These are phyloP conservation scores for Lyophyllum atratum DNA, from an alignment of 768 basidiomycete species.

Conservation along the genomic window DNA sequence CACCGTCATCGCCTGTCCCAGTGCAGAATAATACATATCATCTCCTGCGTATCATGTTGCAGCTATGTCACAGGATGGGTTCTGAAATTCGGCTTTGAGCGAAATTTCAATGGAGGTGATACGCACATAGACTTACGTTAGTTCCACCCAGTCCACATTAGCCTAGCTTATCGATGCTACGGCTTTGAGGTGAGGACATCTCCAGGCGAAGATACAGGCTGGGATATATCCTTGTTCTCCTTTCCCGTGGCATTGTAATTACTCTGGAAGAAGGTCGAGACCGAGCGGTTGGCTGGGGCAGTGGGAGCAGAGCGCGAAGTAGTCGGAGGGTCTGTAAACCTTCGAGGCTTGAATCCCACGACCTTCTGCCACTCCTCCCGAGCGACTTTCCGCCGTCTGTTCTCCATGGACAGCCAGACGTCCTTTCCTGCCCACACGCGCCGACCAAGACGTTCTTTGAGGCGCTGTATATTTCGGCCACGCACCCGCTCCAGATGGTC, in stretches of 20 bases:
- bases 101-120: neutral
- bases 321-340: conserved; percentile 6
- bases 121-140: neutral
- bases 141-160: neutral
- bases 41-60: neutral
- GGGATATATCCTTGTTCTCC: neutral
- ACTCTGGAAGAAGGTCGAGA: conserved; percentile 13
- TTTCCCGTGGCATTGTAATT: conserved; percentile 1
- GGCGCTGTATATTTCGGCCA: conserved; percentile 55
- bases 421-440: conserved; percentile 66
- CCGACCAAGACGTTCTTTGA: conserved; percentile 80
- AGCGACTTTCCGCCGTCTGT: conserved; percentile 33
- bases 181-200: neutral
- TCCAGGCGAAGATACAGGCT: neutral
- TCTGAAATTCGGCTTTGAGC: neutral
- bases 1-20: neutral
- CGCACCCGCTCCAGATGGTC: conserved; percentile 41
- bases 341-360: conserved; percentile 47
- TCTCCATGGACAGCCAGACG: conserved; percentile 46
- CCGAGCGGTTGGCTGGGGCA: neutral
- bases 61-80: neutral
- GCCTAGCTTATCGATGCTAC: neutral
- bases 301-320: neutral
- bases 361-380: conserved; percentile 49
- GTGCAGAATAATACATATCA: neutral